Evolutionary conservation across 2,329 filamentous ascomycete genomes (phyloP).

Genomic region (Aspergillus fischeri): DNA sequence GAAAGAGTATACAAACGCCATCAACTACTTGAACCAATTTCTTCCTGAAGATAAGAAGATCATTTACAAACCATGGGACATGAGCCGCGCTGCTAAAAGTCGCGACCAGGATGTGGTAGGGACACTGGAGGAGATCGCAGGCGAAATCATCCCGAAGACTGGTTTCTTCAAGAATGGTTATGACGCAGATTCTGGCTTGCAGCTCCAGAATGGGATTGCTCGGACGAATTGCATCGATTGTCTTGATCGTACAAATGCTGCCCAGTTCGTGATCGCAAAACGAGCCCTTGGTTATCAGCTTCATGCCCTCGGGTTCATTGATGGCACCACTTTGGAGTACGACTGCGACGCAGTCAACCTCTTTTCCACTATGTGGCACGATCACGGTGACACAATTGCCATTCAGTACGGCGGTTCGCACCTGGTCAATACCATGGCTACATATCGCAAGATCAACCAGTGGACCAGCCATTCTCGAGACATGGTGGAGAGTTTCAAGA

Average conservation of each 20-base stretch:
- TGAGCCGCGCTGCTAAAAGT: constrained; percentile 91
- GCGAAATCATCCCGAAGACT: constrained; percentile 77
- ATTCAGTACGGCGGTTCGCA: constrained; percentile 97
- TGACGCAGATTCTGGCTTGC: constrained; percentile 58
- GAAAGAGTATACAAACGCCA: constrained; percentile 78
- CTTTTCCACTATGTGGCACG: constrained; percentile 97
- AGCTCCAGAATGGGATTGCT: constrained; percentile 85
- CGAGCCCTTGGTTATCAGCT: constrained; percentile 87
- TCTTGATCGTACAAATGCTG: constrained; percentile 92
- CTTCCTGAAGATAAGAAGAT: constrained; percentile 80
- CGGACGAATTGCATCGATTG: constrained; percentile 98
- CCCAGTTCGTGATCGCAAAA: constrained; percentile 97
- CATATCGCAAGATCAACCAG: constrained; percentile 97
- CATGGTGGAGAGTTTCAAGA: constrained; percentile 98
- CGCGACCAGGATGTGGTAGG: constrained; percentile 92
- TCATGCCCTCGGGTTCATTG: constrained; percentile 83
- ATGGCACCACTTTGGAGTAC: constrained; percentile 74
- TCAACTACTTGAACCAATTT: constrained; percentile 92
- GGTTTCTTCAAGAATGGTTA: constrained; percentile 95
- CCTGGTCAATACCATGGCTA: constrained; percentile 98
- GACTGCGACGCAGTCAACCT: constrained; percentile 94
- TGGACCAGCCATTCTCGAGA: constrained; percentile 97
- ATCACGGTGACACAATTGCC: constrained; percentile 95
- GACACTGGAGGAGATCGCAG: constrained; percentile 82
- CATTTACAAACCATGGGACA: constrained; percentile 93